Conservation (phyloP, 2,329 filamentous ascomycete genomes). For the Fusarium algeriense region DNA sequence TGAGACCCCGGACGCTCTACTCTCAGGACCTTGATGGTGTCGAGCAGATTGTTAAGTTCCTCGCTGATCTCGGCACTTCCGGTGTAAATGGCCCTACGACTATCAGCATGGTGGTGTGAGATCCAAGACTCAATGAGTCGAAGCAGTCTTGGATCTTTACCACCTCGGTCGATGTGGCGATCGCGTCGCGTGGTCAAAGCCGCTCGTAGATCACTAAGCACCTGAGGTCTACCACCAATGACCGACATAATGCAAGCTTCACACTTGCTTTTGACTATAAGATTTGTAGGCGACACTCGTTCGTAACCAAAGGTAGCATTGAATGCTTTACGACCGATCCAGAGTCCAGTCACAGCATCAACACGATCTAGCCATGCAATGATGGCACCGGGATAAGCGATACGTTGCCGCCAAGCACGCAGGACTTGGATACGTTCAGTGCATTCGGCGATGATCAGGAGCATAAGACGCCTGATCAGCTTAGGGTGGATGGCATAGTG, state of each 20-base stretch:
- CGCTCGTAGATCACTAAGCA: conserved; percentile 61
- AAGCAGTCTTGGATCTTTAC: conserved; percentile 52
- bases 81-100: conserved; percentile 7
- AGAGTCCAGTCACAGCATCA: conserved; percentile 51
- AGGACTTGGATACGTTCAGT: conserved; percentile 51
- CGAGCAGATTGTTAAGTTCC: conserved; percentile 14
- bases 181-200: conserved; percentile 55
- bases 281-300: conserved; percentile 36
- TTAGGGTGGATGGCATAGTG: conserved; percentile 58
- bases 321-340: conserved; percentile 55
- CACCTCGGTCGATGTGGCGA: conserved; percentile 29
- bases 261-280: conserved; percentile 54
- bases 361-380: conserved; percentile 46
- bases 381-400: conserved; percentile 16
- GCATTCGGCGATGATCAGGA: conserved; percentile 57
- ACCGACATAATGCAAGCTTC: conserved; percentile 66
- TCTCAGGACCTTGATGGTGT: conserved; percentile 3
- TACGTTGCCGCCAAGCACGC: conserved; percentile 41
- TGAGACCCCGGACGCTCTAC: not conserved
- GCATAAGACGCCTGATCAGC: conserved; percentile 59
- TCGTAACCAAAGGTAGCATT: conserved; percentile 52
- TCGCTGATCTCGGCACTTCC: conserved; percentile 28
- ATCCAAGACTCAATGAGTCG: conserved; percentile 61
- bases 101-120: conserved; percentile 43
- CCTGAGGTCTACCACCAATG: conserved; percentile 58